Evolutionary conservation across 305 asterid genomes (phyloP).

Genomic region (Rubia tinctorum): DNA sequence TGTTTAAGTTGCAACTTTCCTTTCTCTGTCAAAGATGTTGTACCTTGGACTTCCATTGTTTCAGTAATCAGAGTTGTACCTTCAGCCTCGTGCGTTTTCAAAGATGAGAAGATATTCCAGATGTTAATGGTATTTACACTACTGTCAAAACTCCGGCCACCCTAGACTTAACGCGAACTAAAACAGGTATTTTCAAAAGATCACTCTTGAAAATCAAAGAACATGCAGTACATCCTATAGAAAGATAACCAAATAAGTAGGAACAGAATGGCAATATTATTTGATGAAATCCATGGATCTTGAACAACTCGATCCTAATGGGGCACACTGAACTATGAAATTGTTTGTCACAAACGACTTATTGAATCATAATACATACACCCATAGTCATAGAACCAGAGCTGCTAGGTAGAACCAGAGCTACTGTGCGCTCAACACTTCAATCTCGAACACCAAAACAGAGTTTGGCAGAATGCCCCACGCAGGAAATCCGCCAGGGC

Average conservation of each 20-base stretch:
- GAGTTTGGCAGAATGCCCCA: conserved; percentile 99
- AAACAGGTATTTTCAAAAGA: no score
- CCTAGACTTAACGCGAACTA: no score
- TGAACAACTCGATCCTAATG: neutral
- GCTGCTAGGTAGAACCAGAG: neutral
- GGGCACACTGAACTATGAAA: neutral
- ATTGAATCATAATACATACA: conserved; percentile 7
- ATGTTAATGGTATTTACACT: neutral
- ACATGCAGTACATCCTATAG: neutral
- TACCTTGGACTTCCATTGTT: conserved; percentile 14
- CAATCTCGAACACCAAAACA: conserved; percentile 76
- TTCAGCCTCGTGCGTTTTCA: neutral
- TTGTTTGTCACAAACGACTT: neutral
- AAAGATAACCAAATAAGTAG: neutral
- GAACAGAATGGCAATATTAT: neutral
- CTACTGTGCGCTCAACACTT: conserved; percentile 61
- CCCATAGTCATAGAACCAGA: neutral
- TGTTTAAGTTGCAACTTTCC: conserved; percentile 6
- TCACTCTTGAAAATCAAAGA: no score
- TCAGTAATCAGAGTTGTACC: neutral
- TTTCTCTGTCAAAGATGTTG: conserved; percentile 12
- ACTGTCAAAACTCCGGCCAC: neutral
- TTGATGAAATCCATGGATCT: neutral
- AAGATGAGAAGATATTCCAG: neutral
- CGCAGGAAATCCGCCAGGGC: conserved; percentile 73